Evolutionary conservation across 257 asterid genomes (phyloP).

Genomic region (Solanum appendiculatum): DNA sequence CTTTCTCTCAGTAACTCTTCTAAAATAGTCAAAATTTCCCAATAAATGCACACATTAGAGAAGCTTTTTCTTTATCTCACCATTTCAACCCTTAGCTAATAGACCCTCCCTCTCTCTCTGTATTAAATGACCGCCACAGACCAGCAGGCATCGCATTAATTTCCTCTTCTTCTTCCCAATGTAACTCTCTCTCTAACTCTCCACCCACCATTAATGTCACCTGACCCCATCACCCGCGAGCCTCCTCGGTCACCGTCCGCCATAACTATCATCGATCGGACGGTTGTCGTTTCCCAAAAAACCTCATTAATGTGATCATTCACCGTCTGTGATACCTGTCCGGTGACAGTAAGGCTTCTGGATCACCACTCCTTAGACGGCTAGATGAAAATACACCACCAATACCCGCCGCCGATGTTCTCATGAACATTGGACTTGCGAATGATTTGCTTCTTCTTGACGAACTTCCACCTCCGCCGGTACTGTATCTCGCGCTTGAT

Average conservation of each 20-base stretch:
- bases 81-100: not conserved
- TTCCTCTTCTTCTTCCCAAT: constrained; percentile 1
- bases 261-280: not conserved
- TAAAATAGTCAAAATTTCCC: not conserved
- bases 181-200: not conserved
- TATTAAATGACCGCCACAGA: constrained; percentile 9
- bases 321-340: constrained; percentile 77
- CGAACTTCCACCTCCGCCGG: constrained; percentile 42
- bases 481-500: constrained; percentile 52
- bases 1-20: not conserved
- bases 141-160: constrained; percentile 5
- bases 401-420: constrained; percentile 32
- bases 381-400: constrained; percentile 66
- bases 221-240: not conserved
- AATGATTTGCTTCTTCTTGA: constrained; percentile 78
- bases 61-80: not conserved
- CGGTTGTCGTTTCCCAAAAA: not conserved
- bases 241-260: not conserved
- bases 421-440: constrained; percentile 86
- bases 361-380: constrained; percentile 92
- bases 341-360: constrained; percentile 91
- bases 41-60: constrained; percentile 2
- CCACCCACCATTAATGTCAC: constrained; percentile 2
- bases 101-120: not conserved
- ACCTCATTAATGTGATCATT: too few species aligned